Conservation (phyloP, 1,139 yeast genomes). For the Suhomyces maxii region DNA sequence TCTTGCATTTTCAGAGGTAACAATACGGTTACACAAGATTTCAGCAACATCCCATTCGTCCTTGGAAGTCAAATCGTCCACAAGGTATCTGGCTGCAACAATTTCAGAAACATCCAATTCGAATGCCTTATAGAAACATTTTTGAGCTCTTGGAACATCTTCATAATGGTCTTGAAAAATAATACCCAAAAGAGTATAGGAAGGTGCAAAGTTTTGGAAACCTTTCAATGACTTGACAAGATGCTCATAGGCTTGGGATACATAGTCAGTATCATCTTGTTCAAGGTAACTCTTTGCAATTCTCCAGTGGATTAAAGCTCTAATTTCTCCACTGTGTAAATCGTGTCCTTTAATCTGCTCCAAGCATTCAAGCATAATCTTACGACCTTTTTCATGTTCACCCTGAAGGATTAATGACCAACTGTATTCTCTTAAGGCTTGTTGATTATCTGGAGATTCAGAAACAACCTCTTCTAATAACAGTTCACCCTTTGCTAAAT, state of each 20-base stretch:
- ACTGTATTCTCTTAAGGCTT: conserved; percentile 68
- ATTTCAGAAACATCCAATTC: conserved; percentile 80
- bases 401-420: conserved; percentile 74
- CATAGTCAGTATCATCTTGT: conserved; percentile 25
- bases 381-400: conserved; percentile 54
- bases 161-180: conserved; percentile 58
- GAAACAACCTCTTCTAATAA: conserved; percentile 53
- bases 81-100: conserved; percentile 70
- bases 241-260: conserved; percentile 48
- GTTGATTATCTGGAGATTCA: conserved; percentile 52
- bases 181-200: conserved; percentile 78
- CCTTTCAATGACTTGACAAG: conserved; percentile 66
- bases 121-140: conserved; percentile 87
- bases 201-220: conserved; percentile 65
- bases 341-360: conserved; percentile 49
- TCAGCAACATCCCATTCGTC: conserved; percentile 88
- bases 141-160: conserved; percentile 71
- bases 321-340: conserved; percentile 50
- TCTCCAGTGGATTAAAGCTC: conserved; percentile 70
- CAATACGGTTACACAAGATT: conserved; percentile 61
- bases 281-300: conserved; percentile 57
- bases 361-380: conserved; percentile 47
- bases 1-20: conserved; percentile 62
- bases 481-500: conserved; percentile 52
- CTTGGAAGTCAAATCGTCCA: conserved; percentile 61